These are phyloP conservation scores for Trametes gibbosa DNA, from an alignment of 768 basidiomycete species.

Conservation along the genomic window DNA sequence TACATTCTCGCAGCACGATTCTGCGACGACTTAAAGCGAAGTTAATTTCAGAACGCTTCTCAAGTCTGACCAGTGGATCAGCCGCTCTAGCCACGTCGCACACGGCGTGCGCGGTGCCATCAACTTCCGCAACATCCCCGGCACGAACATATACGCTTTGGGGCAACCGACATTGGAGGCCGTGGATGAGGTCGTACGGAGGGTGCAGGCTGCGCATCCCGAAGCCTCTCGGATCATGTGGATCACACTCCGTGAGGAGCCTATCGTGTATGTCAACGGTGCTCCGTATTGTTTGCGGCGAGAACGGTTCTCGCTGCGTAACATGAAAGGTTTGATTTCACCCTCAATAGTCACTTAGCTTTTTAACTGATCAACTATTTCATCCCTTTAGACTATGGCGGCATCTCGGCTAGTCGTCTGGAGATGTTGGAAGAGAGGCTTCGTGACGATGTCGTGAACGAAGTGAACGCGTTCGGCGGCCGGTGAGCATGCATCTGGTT, in stretches of 20 bases:
- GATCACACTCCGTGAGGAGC: constrained; percentile 93
- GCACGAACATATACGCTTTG: constrained; percentile 83
- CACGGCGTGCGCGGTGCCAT: constrained; percentile 85
- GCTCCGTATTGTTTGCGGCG: constrained; percentile 86
- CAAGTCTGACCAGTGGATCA: constrained; percentile 92
- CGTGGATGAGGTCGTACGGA: constrained; percentile 71
- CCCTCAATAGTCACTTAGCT: neutral
- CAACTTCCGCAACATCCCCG: constrained; percentile 86
- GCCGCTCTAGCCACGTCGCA: constrained; percentile 63
- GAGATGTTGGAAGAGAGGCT: constrained; percentile 91
- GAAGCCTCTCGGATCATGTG: constrained; percentile 68
- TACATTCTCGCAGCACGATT: neutral
- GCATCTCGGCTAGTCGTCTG: constrained; percentile 86
- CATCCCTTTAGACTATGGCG: constrained; percentile 74
- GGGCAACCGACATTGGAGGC: constrained; percentile 92
- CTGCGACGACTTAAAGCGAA: neutral
- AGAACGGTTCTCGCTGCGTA: constrained; percentile 82
- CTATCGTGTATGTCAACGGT: constrained; percentile 90
- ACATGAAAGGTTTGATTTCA: constrained; percentile 91
- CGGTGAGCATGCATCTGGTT: constrained; percentile 41
- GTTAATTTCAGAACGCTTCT: constrained; percentile 60
- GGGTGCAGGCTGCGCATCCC: constrained; percentile 61
- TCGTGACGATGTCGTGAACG: constrained; percentile 81
- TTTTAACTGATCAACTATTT: neutral
- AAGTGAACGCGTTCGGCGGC: constrained; percentile 81